Evolutionary conservation across 192 early-diverging fungal species (phyloP), one percentile per base, ranked within the genome.

Genomic region (Mortierella hygrophila): DNA sequence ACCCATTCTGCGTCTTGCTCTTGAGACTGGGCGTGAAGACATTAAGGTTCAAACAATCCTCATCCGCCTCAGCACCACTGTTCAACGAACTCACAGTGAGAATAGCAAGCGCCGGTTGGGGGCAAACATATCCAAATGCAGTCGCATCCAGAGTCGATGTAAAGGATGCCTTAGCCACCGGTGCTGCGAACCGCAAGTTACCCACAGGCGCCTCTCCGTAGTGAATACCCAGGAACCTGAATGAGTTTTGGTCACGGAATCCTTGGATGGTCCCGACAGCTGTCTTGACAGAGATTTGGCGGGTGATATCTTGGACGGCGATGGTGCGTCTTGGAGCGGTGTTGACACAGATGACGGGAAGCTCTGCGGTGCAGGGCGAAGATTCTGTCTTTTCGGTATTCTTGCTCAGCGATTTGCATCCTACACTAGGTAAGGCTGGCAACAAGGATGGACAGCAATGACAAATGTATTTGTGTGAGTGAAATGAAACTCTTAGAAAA

Each of bases 1-100:
- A 72, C 21, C 81, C 75, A 1, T 40, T 23, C 41, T 47, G 83
- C 21, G 38, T 47, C 3, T 38, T 42, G n/a, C 68, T 70, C 46
- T 70, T 80, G 35, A 78, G 65, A 55, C 77, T 78, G 3, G 89
- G 90, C 23, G 88, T 82, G 74, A 81, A 92, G 18, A 93, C 71
- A 57, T 93, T 93, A 16, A 93, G 70, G 9, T 87, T 82, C 18
- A 93, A 72, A 74, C 92, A 93, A 54, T 91, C 92, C 52, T 93
- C 92, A 35, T 76, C 68, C 54, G 88, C 85, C 4, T 8, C 6
- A 1, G 77, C 77, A 3, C 77, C 69, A 11, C 71, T 70, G 35
- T 55, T 69, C 11, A 78, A 9, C 11, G 69, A 49, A 13, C 6
- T 23, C 18, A 71, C 3, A 1, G 41, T 7, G 6, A 37, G 26